Evolutionary conservation across 2,329 filamentous ascomycete genomes (phyloP).

Genomic region (Dactylellina cionopaga): DNA sequence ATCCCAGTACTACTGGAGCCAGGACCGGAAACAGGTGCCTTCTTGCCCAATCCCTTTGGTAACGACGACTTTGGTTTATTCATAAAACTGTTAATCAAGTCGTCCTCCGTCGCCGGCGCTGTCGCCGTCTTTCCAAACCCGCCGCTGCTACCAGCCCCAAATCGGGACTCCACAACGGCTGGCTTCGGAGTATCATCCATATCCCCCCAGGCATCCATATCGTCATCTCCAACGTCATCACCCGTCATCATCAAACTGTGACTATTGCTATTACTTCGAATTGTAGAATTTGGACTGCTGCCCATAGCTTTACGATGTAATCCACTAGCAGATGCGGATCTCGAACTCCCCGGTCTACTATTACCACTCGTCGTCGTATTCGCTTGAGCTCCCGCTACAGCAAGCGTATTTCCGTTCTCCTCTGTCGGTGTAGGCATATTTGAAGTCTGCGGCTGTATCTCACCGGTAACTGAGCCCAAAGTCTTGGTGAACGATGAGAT

Average conservation of each 20-base stretch:
- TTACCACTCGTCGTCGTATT: constrained; percentile 59
- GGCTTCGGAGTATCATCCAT: constrained; percentile 65
- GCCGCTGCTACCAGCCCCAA: constrained; percentile 63
- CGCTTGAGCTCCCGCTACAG: constrained; percentile 61
- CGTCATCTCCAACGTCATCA: constrained; percentile 71
- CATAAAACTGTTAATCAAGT: constrained; percentile 94
- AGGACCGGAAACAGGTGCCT: constrained; percentile 57
- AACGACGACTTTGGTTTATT: constrained; percentile 82
- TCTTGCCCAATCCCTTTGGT: constrained; percentile 83
- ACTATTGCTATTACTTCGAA: constrained; percentile 59
- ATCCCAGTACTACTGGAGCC: constrained; percentile 59
- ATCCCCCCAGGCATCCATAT: constrained; percentile 79
- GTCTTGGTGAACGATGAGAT: constrained; percentile 99
- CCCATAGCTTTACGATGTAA: constrained; percentile 71
- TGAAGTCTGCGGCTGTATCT: constrained; percentile 73
- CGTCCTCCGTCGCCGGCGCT: constrained; percentile 71
- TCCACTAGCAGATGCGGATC: constrained; percentile 63
- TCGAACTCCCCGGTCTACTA: constrained; percentile 58
- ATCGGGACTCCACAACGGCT: constrained; percentile 66
- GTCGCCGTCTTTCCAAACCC: constrained; percentile 58
- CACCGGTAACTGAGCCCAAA: constrained; percentile 80
- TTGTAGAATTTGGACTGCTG: constrained; percentile 63
- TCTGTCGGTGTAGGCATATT: constrained; percentile 63
- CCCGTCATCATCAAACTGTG: constrained; percentile 65
- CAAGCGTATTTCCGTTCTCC: constrained; percentile 62